Evolutionary conservation across 768 basidiomycete genomes (phyloP), one percentile per base, ranked within the genome.

Genomic region (Dendrothele bispora): DNA sequence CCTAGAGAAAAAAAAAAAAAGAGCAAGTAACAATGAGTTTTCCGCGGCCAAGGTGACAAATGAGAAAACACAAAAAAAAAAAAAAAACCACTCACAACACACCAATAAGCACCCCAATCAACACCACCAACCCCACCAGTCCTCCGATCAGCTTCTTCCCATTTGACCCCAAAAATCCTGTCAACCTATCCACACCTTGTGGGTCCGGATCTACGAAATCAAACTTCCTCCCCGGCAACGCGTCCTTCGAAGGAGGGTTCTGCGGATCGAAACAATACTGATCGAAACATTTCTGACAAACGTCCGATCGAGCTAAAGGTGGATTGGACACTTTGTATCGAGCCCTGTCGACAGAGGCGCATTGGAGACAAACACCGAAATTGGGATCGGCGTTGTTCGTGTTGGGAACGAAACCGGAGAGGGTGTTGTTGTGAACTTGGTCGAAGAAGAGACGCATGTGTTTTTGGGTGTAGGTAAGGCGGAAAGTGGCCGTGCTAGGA

Each of bases 281-380:
- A 37, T 66, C 52, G 55, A 78, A 82, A 40, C 80, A 83, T 41
- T 71, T 64, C 24, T 65, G 56, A 46, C 71, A 73, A 34, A 72
- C 35, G 5, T 61, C 51, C 12, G 80, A 82, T 7, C 46, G 37
- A n/a, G 15, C 78, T 72, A 5, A 56, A 24, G 5, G 61, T 1
- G 59, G 6, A 1, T 73, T 68, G 0, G 57, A 54, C 11, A 66
- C 52, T 49, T 73, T 75, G 39, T 68, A 52, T n/a, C 79, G 71
- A 2, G 73, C 73, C 10, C 80, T 74, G 51, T 82, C 80, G 43
- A 82, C 62, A 22, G 69, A 70, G 27, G 83, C 80, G 61, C 91
- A 86, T 58, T 80, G 80, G 18, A 93, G 69, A 55, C 90, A 92
- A 30, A 71, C 73, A 3, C 83, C 74, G 45, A 85, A 74, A 67